A percentile compares a stretch with the other conserved stretches of the same genome.
These are phyloP conservation scores for Gnomoniopsis smithogilvyi DNA, from an alignment of 2,329 filamentous ascomycete genomes.

Conservation along the genomic window DNA sequence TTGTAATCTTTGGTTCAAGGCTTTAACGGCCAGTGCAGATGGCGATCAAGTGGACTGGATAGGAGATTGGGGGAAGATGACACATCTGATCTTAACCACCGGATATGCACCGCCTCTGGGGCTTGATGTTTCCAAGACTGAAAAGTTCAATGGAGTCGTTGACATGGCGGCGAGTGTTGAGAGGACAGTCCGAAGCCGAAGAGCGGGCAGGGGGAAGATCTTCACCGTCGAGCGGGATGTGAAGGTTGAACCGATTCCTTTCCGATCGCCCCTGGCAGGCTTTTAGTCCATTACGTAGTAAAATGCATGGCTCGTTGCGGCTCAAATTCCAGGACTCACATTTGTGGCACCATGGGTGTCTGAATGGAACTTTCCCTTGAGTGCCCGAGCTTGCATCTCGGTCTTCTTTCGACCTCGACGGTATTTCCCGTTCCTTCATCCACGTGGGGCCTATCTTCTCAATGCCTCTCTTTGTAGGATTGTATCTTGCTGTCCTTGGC, in stretches of 20 bases:
- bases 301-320: no score
- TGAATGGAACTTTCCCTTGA: no score
- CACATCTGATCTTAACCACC: constrained; percentile 39
- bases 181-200: constrained; percentile 41
- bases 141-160: constrained; percentile 32
- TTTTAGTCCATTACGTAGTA: background rate
- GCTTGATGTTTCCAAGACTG: constrained; percentile 31
- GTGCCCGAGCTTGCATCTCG: no score
- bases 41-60: constrained; percentile 51
- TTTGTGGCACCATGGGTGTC: no score
- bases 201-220: constrained; percentile 46
- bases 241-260: background rate
- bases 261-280: background rate
- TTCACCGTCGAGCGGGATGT: constrained; percentile 47
- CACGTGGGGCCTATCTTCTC: no score
- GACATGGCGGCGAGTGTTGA: constrained; percentile 41
- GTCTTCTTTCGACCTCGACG: no score
- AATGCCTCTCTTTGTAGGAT: no score
- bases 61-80: constrained; percentile 51
- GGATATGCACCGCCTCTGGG: constrained; percentile 35
- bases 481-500: no score
- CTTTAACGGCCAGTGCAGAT: constrained; percentile 36
- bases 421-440: no score
- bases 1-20: constrained; percentile 52
- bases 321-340: background rate